Conservation (phyloP, 805 yeast species). For the Pichia cephalocereana region DNA sequence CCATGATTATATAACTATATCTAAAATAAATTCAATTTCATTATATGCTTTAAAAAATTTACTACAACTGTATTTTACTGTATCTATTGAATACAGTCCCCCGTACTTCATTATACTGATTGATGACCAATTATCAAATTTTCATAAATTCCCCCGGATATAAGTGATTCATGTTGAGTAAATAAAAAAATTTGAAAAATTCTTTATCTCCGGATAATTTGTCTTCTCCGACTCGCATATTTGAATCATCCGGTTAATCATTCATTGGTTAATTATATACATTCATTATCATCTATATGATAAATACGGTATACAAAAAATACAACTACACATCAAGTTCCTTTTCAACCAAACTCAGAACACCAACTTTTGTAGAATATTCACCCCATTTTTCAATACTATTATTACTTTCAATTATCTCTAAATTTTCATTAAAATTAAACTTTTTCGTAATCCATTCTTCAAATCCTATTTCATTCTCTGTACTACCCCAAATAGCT, state of each 20-base stretch:
- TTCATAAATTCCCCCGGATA: too few species aligned
- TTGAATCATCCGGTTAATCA: neutral
- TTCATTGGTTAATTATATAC: neutral
- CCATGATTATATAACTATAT: too few species aligned
- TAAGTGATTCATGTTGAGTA: too few species aligned
- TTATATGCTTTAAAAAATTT: too few species aligned
- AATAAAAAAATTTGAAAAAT: too few species aligned
- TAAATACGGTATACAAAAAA: too few species aligned
- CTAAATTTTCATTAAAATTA: slow-evolving; percentile 39
- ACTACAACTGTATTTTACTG: slow-evolving; percentile 1
- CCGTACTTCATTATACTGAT: too few species aligned
- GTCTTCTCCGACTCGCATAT: slow-evolving; percentile 2
- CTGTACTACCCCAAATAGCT: slow-evolving; percentile 55
- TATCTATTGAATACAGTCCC: neutral
- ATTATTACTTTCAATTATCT: slow-evolving; percentile 23
- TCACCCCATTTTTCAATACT: slow-evolving; percentile 34
- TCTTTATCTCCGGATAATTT: neutral
- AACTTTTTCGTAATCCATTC: slow-evolving; percentile 38
- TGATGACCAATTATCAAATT: too few species aligned
- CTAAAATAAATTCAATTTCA: too few species aligned
- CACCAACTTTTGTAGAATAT: slow-evolving; percentile 44
- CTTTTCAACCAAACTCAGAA: slow-evolving; percentile 38
- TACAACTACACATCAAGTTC: neutral
- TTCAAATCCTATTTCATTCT: slow-evolving; percentile 26
- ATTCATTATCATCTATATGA: too few species aligned